A percentile compares a stretch with the other conserved stretches of the same genome.
phyloP scores from a whole-genome alignment of 2,329 filamentous ascomycete genomes.

The Domatiomyces globalis region DNA sequence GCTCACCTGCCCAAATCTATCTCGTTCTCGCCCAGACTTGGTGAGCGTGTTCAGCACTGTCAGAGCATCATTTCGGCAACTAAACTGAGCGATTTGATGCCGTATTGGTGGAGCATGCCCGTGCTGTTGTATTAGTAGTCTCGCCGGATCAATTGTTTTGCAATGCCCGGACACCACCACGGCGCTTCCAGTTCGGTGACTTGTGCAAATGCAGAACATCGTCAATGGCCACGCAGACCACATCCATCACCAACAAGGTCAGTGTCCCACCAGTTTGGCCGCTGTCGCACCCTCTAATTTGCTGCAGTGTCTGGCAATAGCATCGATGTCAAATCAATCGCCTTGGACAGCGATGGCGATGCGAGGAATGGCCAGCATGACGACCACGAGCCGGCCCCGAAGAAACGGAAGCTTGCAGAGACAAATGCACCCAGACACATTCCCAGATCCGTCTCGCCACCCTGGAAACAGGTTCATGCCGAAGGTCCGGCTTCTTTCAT shows the following conservation, averaged over 20 bases:
- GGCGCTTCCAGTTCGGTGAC: conserved; percentile 4
- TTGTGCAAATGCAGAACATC: conserved; percentile 15
- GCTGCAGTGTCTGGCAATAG: neutral
- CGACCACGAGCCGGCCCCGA: conserved; percentile 29
- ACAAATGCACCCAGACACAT: conserved; percentile 23
- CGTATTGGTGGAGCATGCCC: conserved; percentile 24
- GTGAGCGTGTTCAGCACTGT: conserved; percentile 22
- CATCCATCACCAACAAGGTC: conserved; percentile 11
- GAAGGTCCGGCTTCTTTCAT: conserved; percentile 80
- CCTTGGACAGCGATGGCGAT: neutral
- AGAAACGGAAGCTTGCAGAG: conserved; percentile 32
- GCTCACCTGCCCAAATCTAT: conserved; percentile 26
- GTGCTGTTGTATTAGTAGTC: conserved; percentile 10
- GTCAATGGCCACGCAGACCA: conserved; percentile 8
- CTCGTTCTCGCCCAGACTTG: conserved; percentile 34
- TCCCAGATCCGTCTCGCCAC: conserved; percentile 52
- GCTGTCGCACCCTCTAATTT: neutral
- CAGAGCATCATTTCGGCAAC: conserved; percentile 28
- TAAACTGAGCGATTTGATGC: conserved; percentile 23
- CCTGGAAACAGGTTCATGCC: conserved; percentile 76
- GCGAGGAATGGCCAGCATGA: conserved; percentile 13
- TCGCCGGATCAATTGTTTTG: conserved; percentile 14
- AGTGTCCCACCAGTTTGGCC: neutral
- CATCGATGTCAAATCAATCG: neutral
- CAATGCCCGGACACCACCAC: conserved; percentile 14